These are phyloP conservation scores for Apophysomyces trapeziformis DNA, from an alignment of 371 early-diverging fungal genomes.

Conservation along the genomic window DNA sequence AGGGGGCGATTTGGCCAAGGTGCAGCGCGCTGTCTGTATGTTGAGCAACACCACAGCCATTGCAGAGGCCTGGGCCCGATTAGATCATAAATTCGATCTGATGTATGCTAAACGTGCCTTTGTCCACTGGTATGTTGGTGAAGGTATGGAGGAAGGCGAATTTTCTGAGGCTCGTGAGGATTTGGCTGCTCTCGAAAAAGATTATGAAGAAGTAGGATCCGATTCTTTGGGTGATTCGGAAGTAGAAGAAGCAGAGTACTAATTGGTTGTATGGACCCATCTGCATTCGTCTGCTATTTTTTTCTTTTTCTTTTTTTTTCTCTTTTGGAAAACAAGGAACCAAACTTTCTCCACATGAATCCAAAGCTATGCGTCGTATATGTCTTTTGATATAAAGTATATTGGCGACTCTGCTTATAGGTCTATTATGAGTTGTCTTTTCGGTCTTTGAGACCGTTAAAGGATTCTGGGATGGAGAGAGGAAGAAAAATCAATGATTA, in stretches of 20 bases:
- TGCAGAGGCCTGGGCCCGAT: slow-evolving; percentile 92
- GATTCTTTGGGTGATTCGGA: slow-evolving; percentile 86
- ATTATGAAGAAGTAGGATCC: slow-evolving; percentile 97
- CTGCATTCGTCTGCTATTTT: too few relatives aligned
- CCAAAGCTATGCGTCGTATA: too few relatives aligned
- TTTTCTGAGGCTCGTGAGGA: slow-evolving; percentile 89
- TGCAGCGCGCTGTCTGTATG: slow-evolving; percentile 92
- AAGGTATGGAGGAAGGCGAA: slow-evolving; percentile 93
- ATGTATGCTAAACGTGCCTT: slow-evolving; percentile 98
- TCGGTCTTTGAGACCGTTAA: too few relatives aligned
- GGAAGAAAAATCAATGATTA: too few relatives aligned
- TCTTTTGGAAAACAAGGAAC: too few relatives aligned
- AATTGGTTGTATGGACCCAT: background rate
- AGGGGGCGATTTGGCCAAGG: slow-evolving; percentile 86
- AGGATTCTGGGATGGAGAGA: too few relatives aligned
- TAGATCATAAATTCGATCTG: slow-evolving; percentile 92
- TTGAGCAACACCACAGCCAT: slow-evolving; percentile 95
- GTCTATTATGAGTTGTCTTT: too few relatives aligned
- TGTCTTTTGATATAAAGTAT: too few relatives aligned
- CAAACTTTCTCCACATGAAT: too few relatives aligned
- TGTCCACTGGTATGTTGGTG: slow-evolving; percentile 98
- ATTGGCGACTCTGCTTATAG: too few relatives aligned
- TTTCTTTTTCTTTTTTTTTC: too few relatives aligned
- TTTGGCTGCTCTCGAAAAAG: slow-evolving; percentile 52
- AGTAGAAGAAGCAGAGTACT: slow-evolving; percentile 41